These are phyloP conservation scores for Postia placenta DNA, from an alignment of 768 basidiomycete genomes.

Conservation along the genomic window DNA sequence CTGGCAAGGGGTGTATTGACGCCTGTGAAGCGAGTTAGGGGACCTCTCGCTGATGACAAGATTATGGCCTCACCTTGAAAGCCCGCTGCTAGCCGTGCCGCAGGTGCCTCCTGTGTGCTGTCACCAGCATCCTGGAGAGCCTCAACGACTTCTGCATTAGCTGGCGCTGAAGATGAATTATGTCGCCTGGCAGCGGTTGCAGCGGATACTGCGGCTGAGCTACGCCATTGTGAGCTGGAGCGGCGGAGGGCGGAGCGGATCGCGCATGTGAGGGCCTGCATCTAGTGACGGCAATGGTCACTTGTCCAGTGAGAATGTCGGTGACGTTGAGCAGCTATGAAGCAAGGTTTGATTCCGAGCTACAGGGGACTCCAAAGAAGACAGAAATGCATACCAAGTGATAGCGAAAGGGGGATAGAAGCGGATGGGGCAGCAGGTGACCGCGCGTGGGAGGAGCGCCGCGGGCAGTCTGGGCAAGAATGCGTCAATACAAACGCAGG, in stretches of 20 bases:
- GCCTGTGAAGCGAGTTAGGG: too few species aligned
- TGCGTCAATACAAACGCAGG: neutral
- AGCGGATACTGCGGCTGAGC: neutral
- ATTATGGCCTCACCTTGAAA: too few species aligned
- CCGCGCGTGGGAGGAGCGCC: neutral
- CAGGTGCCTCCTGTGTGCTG: neutral
- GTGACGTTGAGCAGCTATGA: neutral
- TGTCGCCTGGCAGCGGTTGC: neutral
- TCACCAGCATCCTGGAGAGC: neutral
- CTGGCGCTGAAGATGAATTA: neutral
- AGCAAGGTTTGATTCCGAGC: neutral
- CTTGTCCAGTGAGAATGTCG: neutral
- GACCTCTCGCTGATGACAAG: too few species aligned
- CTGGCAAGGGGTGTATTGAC: too few species aligned
- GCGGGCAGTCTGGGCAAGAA: neutral
- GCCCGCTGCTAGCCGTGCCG: neutral
- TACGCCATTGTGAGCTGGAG: conserved; percentile 1
- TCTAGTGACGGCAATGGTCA: neutral
- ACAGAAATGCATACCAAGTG: neutral
- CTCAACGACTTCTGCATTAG: neutral
- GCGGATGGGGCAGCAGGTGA: conserved; percentile 2
- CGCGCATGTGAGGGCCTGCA: conserved; percentile 9
- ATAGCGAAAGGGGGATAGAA: neutral
- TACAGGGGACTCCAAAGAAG: conserved; percentile 1
- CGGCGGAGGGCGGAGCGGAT: conserved; percentile 11